Percentiles rank a stretch among this genome's conserved stretches.
Evolutionary conservation across 2,329 filamentous ascomycete genomes (phyloP).

Genomic region (Pseudocercospora fuligena): DNA sequence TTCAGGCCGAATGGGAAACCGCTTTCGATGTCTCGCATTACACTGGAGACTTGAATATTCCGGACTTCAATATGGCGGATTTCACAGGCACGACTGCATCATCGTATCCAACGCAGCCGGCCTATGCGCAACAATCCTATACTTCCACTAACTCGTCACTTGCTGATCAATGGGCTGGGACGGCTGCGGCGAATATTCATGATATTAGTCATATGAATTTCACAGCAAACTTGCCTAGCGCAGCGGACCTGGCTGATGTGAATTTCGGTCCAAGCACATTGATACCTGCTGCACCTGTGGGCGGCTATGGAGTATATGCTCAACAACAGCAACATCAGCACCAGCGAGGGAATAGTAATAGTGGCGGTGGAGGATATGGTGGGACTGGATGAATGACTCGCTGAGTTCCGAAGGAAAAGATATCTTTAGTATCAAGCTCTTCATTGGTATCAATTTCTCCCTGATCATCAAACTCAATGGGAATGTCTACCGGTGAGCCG

Average conservation of each 20-base stretch:
- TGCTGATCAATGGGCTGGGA: neutral
- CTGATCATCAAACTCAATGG: neutral
- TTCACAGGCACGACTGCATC: conserved; percentile 34
- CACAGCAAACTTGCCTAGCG: neutral
- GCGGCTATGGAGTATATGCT: neutral
- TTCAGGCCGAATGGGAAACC: conserved; percentile 53
- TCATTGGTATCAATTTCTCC: neutral
- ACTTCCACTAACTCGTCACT: neutral
- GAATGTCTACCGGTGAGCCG: neutral
- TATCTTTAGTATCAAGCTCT: neutral
- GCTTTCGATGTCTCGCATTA: conserved; percentile 47
- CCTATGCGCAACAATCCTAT: conserved; percentile 10
- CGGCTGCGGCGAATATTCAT: conserved; percentile 20
- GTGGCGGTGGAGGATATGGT: neutral
- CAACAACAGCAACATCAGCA: neutral
- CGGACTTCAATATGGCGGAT: conserved; percentile 41
- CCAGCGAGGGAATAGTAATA: neutral
- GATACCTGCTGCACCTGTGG: conserved; percentile 1
- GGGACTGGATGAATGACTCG: neutral
- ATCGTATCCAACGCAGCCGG: neutral
- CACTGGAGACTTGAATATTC: conserved; percentile 41
- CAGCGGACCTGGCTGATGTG: conserved; percentile 15
- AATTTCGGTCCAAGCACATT: conserved; percentile 9
- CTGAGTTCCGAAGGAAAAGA: neutral
- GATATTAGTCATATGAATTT: conserved; percentile 20